These are phyloP conservation scores for Gnomoniopsis sp. DNA, from an alignment of 2,329 filamentous ascomycete species.

Conservation along the genomic window DNA sequence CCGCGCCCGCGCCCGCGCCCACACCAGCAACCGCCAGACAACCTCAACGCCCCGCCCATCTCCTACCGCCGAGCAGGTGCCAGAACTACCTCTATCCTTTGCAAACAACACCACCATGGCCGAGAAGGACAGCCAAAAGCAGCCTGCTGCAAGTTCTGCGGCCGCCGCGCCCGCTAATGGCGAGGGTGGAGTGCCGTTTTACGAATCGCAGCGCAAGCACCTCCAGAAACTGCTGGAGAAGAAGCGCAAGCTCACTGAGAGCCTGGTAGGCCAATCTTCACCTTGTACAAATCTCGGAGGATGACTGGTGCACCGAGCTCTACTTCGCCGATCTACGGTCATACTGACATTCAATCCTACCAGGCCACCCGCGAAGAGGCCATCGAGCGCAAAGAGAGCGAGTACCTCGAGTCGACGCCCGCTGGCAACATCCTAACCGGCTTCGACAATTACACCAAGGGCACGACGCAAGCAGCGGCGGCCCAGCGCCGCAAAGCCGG, in stretches of 20 bases:
- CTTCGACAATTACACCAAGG: slow-evolving; percentile 98
- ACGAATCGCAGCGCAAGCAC: slow-evolving; percentile 67
- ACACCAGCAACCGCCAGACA: neutral
- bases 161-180: slow-evolving; percentile 32
- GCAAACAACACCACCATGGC: slow-evolving; percentile 5
- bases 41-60: neutral
- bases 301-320: neutral
- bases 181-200: slow-evolving; percentile 56
- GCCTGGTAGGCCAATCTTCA: slow-evolving; percentile 24
- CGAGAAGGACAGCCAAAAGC: slow-evolving; percentile 29
- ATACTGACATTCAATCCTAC: neutral
- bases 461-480: slow-evolving; percentile 60
- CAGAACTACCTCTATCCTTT: neutral
- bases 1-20: neutral
- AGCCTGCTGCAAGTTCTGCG: slow-evolving; percentile 24
- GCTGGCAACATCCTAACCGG: slow-evolving; percentile 94
- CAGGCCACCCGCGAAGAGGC: slow-evolving; percentile 59
- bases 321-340: neutral
- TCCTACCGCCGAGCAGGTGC: no score
- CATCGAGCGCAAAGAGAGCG: slow-evolving; percentile 78
- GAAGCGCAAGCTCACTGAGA: slow-evolving; percentile 52
- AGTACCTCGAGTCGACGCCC: slow-evolving; percentile 87
- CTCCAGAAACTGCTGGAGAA: slow-evolving; percentile 64
- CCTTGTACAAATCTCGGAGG: no score
- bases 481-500: slow-evolving; percentile 63